These are phyloP conservation scores for Ceratocystis diversiconidia DNA, from an alignment of 2,329 filamentous ascomycete genomes.

Conservation along the genomic window DNA sequence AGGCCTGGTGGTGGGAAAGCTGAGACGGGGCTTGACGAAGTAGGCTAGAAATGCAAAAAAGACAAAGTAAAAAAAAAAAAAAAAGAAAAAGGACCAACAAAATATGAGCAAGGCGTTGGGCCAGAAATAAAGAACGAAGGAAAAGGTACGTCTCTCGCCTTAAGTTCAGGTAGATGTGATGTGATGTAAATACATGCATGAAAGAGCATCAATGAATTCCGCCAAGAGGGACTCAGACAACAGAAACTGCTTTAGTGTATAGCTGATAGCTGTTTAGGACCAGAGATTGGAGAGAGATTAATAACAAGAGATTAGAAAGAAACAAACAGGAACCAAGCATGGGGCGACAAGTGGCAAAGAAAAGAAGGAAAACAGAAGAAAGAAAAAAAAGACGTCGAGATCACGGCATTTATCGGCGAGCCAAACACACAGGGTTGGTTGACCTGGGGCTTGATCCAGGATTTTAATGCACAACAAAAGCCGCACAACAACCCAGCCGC, in stretches of 20 bases:
- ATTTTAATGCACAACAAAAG: neutral
- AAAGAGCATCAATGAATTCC: neutral
- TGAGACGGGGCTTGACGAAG: neutral
- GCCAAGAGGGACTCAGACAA: neutral
- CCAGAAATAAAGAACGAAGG: neutral
- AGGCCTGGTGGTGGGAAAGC: neutral
- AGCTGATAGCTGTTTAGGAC: no score
- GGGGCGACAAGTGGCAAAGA: neutral
- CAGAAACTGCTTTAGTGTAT: neutral
- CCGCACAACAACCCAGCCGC: neutral
- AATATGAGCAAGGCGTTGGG: no score
- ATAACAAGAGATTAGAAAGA: neutral
- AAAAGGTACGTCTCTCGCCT: neutral
- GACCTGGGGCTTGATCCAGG: neutral
- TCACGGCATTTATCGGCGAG: slow-evolving; percentile 1
- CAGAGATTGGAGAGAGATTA: neutral
- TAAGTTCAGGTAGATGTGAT: neutral
- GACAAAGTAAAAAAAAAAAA: neutral
- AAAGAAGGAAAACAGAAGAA: neutral
- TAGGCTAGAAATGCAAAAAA: neutral
- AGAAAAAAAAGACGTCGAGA: neutral
- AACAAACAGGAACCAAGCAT: neutral
- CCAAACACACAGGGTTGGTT: neutral
- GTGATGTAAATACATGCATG: neutral
- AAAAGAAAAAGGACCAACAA: neutral